Percentiles rank a stretch among this genome's conserved stretches.
Evolutionary conservation across 2,329 filamentous ascomycete species (phyloP).

Genomic region (Fusarium piperis): DNA sequence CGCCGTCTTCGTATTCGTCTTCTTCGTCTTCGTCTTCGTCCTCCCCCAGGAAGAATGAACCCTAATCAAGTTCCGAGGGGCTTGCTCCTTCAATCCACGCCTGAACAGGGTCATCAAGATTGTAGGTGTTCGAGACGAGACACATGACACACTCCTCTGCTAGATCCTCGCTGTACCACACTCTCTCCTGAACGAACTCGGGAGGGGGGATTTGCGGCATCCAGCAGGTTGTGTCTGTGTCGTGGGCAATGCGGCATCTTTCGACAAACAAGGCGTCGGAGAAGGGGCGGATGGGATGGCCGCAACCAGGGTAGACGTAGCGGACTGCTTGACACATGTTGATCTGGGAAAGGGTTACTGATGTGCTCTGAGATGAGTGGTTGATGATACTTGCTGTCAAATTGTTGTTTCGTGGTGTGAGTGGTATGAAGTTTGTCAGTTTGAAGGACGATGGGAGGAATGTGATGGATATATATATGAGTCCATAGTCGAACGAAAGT

Average conservation of each 20-base stretch:
- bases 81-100: background rate
- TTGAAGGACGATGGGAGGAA: background rate
- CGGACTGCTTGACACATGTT: conserved; percentile 37
- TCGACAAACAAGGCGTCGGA: conserved; percentile 20
- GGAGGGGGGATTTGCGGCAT: conserved; percentile 6
- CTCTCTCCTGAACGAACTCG: background rate
- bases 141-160: background rate
- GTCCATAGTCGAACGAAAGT: background rate
- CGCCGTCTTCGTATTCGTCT: too few species aligned
- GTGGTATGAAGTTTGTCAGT: background rate
- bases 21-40: background rate
- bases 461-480: background rate
- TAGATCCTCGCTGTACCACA: conserved; percentile 14
- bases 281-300: conserved; percentile 24
- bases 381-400: background rate
- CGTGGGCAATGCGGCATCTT: conserved; percentile 18
- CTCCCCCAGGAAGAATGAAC: background rate
- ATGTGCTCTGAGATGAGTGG: background rate
- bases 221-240: conserved; percentile 33
- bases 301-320: conserved; percentile 38
- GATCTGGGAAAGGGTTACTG: background rate
- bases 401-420: background rate
- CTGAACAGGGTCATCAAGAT: background rate
- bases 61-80: background rate
- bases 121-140: background rate